Percentiles rank a stretch among this genome's conserved stretches.
Conservation (phyloP, 192 early-diverging fungal species). For the Coemansia sp. region DNA sequence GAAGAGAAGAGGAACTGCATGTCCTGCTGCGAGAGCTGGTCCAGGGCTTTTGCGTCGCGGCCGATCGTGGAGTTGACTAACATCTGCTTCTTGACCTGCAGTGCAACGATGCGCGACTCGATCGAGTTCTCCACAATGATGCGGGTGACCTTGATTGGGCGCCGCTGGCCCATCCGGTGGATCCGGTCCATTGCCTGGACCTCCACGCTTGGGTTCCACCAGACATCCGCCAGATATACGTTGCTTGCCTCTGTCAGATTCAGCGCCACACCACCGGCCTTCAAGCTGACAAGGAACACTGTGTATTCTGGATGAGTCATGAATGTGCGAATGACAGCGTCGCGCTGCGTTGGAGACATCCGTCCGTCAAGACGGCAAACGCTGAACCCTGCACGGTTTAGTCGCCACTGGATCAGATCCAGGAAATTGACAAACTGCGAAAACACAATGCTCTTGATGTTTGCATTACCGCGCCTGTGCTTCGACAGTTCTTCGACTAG, state of each 20-base stretch:
- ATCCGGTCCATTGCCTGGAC: constrained; percentile 93
- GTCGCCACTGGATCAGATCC: constrained; percentile 87
- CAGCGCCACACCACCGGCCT: constrained; percentile 90
- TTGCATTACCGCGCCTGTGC: constrained; percentile 68
- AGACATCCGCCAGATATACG: constrained; percentile 70
- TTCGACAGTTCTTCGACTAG: constrained; percentile 83
- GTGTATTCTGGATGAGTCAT: constrained; percentile 78
- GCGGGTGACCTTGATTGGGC: constrained; percentile 85
- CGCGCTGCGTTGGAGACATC: constrained; percentile 79
- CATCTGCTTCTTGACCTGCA: constrained; percentile 93
- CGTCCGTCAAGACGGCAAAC: constrained; percentile 75
- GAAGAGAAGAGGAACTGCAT: constrained; percentile 82
- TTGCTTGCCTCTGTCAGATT: constrained; percentile 89
- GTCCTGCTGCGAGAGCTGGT: constrained; percentile 72
- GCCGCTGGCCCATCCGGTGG: constrained; percentile 86
- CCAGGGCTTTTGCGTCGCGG: constrained; percentile 73
- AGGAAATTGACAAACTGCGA: constrained; percentile 89
- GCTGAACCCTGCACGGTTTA: constrained; percentile 83
- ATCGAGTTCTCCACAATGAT: constrained; percentile 94
- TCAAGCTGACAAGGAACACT: constrained; percentile 86
- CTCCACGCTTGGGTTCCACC: constrained; percentile 69
- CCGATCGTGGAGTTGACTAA: constrained; percentile 88
- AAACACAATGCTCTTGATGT: constrained; percentile 80
- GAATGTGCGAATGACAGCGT: constrained; percentile 70
- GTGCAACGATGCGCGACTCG: constrained; percentile 83